These are phyloP conservation scores for Clarireedia monteithiana DNA, from an alignment of 2,329 filamentous ascomycete genomes.

Conservation along the genomic window DNA sequence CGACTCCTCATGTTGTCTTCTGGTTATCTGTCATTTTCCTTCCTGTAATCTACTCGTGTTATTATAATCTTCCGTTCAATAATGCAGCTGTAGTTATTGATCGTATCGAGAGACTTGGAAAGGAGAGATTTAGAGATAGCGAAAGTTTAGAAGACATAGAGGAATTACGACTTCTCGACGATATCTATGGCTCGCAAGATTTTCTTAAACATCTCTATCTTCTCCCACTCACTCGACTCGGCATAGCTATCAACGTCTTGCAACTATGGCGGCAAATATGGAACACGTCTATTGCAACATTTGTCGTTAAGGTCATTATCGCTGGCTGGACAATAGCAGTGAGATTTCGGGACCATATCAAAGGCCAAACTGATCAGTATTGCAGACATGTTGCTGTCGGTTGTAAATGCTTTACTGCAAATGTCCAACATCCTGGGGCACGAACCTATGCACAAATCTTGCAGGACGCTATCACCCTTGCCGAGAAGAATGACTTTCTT, in stretches of 20 bases:
- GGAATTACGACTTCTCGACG: not conserved
- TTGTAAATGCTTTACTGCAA: not conserved
- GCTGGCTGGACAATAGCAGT: not conserved
- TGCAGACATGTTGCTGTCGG: not conserved
- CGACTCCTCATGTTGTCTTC: not conserved
- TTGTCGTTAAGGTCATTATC: not conserved
- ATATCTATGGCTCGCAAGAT: not conserved
- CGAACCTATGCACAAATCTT: not conserved
- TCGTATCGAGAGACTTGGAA: not conserved
- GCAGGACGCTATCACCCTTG: not conserved
- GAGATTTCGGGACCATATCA: not conserved
- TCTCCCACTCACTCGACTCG: not conserved
- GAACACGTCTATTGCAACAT: not conserved
- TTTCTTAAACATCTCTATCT: not conserved
- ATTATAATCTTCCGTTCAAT: not conserved
- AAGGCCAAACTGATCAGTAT: not conserved
- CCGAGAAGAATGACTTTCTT: not conserved
- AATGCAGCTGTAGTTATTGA: not conserved
- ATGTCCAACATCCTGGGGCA: not conserved
- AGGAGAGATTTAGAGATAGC: not conserved
- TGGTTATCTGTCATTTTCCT: not conserved
- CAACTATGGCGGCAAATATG: not conserved
- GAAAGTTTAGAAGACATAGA: not conserved
- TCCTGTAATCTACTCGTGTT: not conserved
- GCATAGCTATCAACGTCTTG: not conserved